A percentile compares a stretch with the other conserved stretches of the same genome.
These are phyloP conservation scores for Diaporthe citrichinensis DNA, from an alignment of 2,329 filamentous ascomycete genomes.

Conservation along the genomic window DNA sequence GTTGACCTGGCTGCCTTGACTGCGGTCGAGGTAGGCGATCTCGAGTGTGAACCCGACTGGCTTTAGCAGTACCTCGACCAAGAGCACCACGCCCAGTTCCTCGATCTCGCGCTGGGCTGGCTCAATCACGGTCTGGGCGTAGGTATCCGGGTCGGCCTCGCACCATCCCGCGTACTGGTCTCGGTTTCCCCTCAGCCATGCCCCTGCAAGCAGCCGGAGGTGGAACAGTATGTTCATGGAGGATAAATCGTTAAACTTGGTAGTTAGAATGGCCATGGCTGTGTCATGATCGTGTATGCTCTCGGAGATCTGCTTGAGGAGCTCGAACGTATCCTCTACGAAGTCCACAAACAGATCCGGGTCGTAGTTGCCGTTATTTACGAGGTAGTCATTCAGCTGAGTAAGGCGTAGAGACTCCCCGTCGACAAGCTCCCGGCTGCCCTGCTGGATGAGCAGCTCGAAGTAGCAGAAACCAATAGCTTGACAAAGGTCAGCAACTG, in stretches of 20 bases:
- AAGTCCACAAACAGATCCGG: constrained; percentile 85
- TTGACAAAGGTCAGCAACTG: constrained; percentile 55
- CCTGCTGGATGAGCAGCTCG: constrained; percentile 81
- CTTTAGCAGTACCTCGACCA: constrained; percentile 85
- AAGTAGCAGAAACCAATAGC: constrained; percentile 95
- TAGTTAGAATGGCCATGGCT: constrained; percentile 67
- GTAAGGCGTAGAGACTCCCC: constrained; percentile 81
- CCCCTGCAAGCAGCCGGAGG: constrained; percentile 83
- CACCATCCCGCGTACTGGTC: constrained; percentile 80
- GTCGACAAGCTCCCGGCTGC: constrained; percentile 74
- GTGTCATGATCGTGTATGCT: constrained; percentile 73
- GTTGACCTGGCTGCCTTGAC: constrained; percentile 82
- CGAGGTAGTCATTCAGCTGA: constrained; percentile 78
- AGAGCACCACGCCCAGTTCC: constrained; percentile 83
- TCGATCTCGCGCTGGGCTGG: constrained; percentile 88
- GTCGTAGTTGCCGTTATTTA: constrained; percentile 78
- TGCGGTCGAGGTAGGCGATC: constrained; percentile 92
- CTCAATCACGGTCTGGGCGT: constrained; percentile 80
- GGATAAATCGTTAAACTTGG: constrained; percentile 80
- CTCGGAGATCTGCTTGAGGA: constrained; percentile 75
- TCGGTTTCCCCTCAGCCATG: constrained; percentile 84
- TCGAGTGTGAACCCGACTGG: constrained; percentile 85
- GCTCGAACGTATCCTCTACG: constrained; percentile 78
- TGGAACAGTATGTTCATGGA: constrained; percentile 88
- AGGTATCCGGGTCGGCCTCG: constrained; percentile 71